Percentiles rank a stretch among this genome's conserved stretches.
Conservation (phyloP, 129 eudicot species). For the Rutidosis leptorrhynchoides region DNA sequence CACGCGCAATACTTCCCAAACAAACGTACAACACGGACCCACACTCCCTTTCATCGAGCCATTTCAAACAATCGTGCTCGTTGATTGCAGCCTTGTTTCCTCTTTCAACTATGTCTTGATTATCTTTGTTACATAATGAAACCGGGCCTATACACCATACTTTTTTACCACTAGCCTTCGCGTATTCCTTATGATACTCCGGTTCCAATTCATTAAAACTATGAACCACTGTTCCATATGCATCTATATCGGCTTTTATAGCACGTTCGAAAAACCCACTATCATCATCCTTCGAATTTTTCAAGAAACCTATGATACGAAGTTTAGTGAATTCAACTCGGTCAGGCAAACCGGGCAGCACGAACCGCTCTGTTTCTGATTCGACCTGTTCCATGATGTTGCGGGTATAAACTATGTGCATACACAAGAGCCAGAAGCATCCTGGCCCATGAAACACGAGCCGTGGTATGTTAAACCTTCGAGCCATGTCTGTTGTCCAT, state of each 20-base stretch:
- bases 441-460: constrained; percentile 45
- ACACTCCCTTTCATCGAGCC: constrained; percentile 40
- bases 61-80: constrained; percentile 36
- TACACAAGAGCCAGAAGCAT: constrained; percentile 43
- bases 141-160: constrained; percentile 60
- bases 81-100: constrained; percentile 44
- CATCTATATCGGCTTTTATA: constrained; percentile 21
- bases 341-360: constrained; percentile 46
- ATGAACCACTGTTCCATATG: constrained; percentile 46
- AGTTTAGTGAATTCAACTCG: constrained; percentile 36
- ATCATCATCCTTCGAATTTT: background rate
- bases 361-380: constrained; percentile 29
- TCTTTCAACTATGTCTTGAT: constrained; percentile 35
- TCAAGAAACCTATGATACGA: constrained; percentile 14
- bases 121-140: constrained; percentile 39
- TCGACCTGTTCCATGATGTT: background rate
- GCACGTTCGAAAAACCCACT: background rate
- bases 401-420: background rate
- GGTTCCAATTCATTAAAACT: constrained; percentile 51
- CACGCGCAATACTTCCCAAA: constrained; percentile 47
- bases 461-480: constrained; percentile 45
- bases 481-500: constrained; percentile 45
- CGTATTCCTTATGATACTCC: constrained; percentile 36
- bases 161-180: constrained; percentile 22
- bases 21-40: constrained; percentile 48